A percentile compares a stretch with the other conserved stretches of the same genome.
phyloP scores from a whole-genome alignment of 495 filamentous ascomycete species.

The Annulohypoxylon bovei region DNA sequence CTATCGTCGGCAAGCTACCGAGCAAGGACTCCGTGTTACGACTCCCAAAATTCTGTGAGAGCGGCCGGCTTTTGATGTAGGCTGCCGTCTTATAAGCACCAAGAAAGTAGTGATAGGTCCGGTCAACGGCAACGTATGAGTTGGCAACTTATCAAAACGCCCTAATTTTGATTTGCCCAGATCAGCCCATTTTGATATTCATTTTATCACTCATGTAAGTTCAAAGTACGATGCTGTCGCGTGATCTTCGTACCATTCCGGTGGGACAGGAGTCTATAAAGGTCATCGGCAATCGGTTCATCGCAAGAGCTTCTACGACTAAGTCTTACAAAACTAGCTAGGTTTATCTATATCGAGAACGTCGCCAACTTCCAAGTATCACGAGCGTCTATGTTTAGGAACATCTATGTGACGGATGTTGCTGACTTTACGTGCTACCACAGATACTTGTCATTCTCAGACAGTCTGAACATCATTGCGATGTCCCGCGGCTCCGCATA shows the following conservation, averaged over 20 bases:
- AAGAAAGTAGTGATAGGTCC: slow-evolving; percentile 5
- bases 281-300: slow-evolving; percentile 9
- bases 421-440: slow-evolving; percentile 10
- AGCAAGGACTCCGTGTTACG: slow-evolving; percentile 16
- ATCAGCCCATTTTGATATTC: slow-evolving; percentile 17
- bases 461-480: not conserved
- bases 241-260: slow-evolving; percentile 25
- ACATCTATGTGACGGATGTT: slow-evolving; percentile 1
- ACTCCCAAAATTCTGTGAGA: slow-evolving; percentile 2
- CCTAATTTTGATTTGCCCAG: not conserved
- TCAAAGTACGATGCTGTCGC: slow-evolving; percentile 20
- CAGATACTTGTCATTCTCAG: slow-evolving; percentile 10
- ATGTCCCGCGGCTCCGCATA: slow-evolving; percentile 11
- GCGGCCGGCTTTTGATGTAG: slow-evolving; percentile 9
- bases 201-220: slow-evolving; percentile 2
- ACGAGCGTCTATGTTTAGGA: slow-evolving; percentile 32
- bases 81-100: slow-evolving; percentile 18
- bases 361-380: slow-evolving; percentile 6
- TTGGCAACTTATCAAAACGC: slow-evolving; percentile 5
- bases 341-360: slow-evolving; percentile 7
- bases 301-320: not conserved
- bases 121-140: slow-evolving; percentile 16
- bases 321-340: not conserved
- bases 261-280: slow-evolving; percentile 11
- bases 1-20: slow-evolving; percentile 26